These are phyloP conservation scores for Inga laurina DNA, from an alignment of 306 rosid species.

Conservation along the genomic window DNA sequence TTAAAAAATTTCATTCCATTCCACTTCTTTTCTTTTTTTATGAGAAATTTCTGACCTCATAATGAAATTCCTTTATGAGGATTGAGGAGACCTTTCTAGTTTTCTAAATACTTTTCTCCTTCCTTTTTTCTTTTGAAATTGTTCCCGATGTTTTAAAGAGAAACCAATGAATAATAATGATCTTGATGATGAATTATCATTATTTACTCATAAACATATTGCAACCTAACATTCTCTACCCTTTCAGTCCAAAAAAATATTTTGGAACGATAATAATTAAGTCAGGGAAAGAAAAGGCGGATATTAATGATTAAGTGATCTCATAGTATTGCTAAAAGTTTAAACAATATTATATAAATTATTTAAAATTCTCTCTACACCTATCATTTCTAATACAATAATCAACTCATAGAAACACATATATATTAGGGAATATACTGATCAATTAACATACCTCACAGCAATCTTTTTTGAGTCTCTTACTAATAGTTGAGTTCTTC, in stretches of 20 bases:
- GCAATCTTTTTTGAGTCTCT: conserved; percentile 68
- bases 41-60: not conserved
- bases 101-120: not conserved
- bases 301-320: not conserved
- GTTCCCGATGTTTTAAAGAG: not conserved
- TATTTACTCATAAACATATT: not conserved
- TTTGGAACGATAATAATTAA: not conserved
- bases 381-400: not conserved
- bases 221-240: not conserved
- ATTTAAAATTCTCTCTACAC: not conserved
- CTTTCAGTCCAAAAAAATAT: not conserved
- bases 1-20: not conserved
- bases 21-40: not conserved
- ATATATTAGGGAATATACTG: conserved; percentile 1
- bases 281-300: not conserved
- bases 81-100: not conserved
- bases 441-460: conserved; percentile 42
- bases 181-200: not conserved
- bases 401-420: not conserved
- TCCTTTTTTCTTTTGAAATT: not conserved
- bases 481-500: conserved; percentile 68
- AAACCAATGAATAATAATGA: not conserved
- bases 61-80: not conserved
- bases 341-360: not conserved
- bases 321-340: not conserved